Evolutionary conservation across 208 protist genomes (phyloP), one percentile per base, ranked within the genome.

Genomic region (Polymyxa betae): DNA sequence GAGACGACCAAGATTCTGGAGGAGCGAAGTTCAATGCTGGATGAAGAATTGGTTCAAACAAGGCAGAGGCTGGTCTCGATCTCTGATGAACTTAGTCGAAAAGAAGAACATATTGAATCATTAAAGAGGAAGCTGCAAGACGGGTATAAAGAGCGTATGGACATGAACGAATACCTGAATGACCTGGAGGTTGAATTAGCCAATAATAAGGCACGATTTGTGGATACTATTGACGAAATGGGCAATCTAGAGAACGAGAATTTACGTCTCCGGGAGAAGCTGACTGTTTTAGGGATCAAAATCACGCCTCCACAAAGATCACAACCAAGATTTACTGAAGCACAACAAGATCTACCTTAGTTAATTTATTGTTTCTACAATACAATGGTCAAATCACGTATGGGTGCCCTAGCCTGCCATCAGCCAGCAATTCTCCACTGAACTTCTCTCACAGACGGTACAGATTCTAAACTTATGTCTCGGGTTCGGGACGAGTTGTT

Each of bases 201-300:
- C 35, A 82, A 82, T 43, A 82, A 82, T 43, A 82, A 82, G 72
- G 72, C 72, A 20, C 5, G 72, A n/a, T 82, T 82, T n/a, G 72
- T 82, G 5, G 72, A 82, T n/a, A 82, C 72, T 20, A 35, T 82
- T n/a, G 72, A 82, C n/a, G 72, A 82, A n/a, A 5, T 82, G 16
- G 35, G 72, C 72, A 82, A 82, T n/a, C 72, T 82, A 20, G 72
- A 82, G n/a, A 82, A 82, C n/a, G 72, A 82, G 72, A 82, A 82
- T 43, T 45, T 82, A 5, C 72, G 72, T 16, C 40, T 82, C 12
- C n/a, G 72, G 10, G 72, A 82, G 16, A 82, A 82, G 72, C n/a
- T 82, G n/a, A 43, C 16, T n/a, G 10, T 20, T 43, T 35, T 82
- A n/a, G 72, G 72, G 5, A n/a, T 82, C 10, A 82, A 43, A 45